Evolutionary conservation across 73 alveolate genomes (phyloP), one percentile per base, ranked within the genome.

Genomic region (Paramecium caudatum): DNA sequence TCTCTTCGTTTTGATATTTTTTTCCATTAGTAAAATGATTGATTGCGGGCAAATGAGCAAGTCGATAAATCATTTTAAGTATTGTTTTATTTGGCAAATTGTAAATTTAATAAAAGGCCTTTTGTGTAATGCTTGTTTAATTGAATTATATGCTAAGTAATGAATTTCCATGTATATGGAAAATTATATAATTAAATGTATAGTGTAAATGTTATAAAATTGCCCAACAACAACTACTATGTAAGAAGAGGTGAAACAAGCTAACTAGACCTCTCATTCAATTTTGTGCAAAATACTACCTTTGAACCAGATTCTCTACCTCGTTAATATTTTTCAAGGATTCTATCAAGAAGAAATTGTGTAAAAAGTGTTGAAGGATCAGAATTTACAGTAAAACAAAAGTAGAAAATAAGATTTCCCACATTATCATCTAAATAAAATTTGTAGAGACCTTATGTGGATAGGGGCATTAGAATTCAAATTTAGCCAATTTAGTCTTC

Each of bases 251-350:
- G 8, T 55, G 80, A 55, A 55, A 55, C 46, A 0, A 55, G 30
- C 23, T 37, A 55, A 21, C 23, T 55, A 55, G 80, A 55, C 30
- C 30, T 55, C 8, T 55, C 80, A 27, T 55, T 55, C 80, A 55
- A 55, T 21, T 55, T 55, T 55, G 80, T 55, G 46, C 23, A 23
- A 19, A 55, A 55, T 55, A 55, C 23, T 23, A 55, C 46, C 30
- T 55, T 55, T 55, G 80, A 55, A 1, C 23, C 10, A 12, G 80
- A 23, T 15, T 55, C 23, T 27, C 8, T 55, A 9, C 2, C 45
- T 10, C 23, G 80, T 27, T 27, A 16, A 3, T 55, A 55, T 43
- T 23, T 55, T 55, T 55, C 80, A 55, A 55, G 80, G 30, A 55
- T 55, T 55, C 23, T 55, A 43, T 55, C 80, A 0, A 55, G 80